Base-by-base conservation (phyloP, 345 rosid species). In the Rhizophora mangle region DNA sequence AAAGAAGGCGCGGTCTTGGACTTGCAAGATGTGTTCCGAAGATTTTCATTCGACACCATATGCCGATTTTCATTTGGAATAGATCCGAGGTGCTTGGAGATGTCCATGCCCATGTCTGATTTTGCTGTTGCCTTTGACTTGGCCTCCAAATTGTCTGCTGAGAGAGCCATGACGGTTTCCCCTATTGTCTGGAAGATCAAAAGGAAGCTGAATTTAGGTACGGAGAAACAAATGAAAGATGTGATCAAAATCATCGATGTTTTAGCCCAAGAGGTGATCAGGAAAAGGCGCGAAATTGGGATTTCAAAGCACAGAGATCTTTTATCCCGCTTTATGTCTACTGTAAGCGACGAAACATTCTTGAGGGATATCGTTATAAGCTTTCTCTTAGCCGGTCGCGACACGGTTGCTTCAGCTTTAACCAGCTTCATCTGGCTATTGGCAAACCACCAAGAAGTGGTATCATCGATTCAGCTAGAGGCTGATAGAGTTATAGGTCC, bases 301-400 rank as follows among this genome's bases (percentile, higher is more conserved):
- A 67, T 72, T 49, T 78, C 69, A 18, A 64, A 63, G 2, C 83
- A 80, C 3, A 66, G 81, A 56, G 96, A 88, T 82, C 87, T 90
- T 16, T 63, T 90, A 3, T 86, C 93, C 37, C 87, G 93, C 26
- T 88, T 90, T 81, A 85, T 90, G 89, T 57, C 68, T 2, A 77
- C 78, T 11, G 68, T 85, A 4, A 71, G 57, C 37, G 87, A 84
- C 13, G 90, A 82, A 3, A 71, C 74, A 5, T 82, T 74, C 60
- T 65, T 90, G 34, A 73, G 90, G 54, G 96, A 90, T 63, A 85
- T 90, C 72, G 85, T 90, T 1, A 80, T 85, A 34, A 90, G 94
- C 72, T 90, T 90, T 62, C 62, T 87, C 5, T 61, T 87, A 49
- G 85, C 91, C n/a, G 86, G 92, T 8, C 87, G 89, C 0, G 92